Percentiles rank a stretch among this genome's conserved stretches.
Conservation (phyloP, 805 yeast species). For the Candida pini region DNA sequence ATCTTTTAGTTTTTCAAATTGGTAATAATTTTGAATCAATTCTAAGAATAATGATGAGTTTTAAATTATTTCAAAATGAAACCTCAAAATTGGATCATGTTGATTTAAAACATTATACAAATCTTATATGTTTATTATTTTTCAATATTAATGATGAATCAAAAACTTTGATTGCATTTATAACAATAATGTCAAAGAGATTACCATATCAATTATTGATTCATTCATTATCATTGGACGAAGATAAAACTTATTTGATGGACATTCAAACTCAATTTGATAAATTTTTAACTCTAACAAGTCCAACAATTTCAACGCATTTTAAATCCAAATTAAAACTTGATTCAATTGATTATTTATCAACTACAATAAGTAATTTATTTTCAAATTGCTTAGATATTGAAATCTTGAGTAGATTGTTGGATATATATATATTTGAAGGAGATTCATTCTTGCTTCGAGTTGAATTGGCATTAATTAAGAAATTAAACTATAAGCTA, state of each 20-base stretch:
- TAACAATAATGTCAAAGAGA: conserved; percentile 22
- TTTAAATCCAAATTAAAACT: conserved; percentile 29
- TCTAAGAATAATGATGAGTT: conserved; percentile 18
- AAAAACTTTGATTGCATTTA: conserved; percentile 20
- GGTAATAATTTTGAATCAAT: conserved; percentile 27
- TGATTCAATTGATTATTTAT: conserved; percentile 37
- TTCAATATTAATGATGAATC: conserved; percentile 20
- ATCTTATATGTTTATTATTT: conserved; percentile 23
- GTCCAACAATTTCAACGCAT: conserved; percentile 42
- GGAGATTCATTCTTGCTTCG: conserved; percentile 52
- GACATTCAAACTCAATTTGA: conserved; percentile 43
- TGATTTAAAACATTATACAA: conserved; percentile 12
- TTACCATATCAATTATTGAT: conserved; percentile 19
- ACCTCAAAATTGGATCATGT: conserved; percentile 8
- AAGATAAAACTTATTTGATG: conserved; percentile 21
- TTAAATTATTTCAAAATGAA: conserved; percentile 13
- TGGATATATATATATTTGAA: conserved; percentile 60
- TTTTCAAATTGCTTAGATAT: conserved; percentile 41
- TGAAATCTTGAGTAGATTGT: conserved; percentile 41
- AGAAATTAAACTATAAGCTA: conserved; percentile 42
- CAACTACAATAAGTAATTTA: conserved; percentile 36
- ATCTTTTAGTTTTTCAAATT: conserved; percentile 24
- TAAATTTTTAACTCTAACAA: conserved; percentile 37
- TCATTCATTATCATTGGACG: conserved; percentile 1
- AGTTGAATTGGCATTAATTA: conserved; percentile 46